These are phyloP conservation scores for Cinnamomum micranthum DNA, from an alignment of 164 flowering plant species.

Conservation along the genomic window DNA sequence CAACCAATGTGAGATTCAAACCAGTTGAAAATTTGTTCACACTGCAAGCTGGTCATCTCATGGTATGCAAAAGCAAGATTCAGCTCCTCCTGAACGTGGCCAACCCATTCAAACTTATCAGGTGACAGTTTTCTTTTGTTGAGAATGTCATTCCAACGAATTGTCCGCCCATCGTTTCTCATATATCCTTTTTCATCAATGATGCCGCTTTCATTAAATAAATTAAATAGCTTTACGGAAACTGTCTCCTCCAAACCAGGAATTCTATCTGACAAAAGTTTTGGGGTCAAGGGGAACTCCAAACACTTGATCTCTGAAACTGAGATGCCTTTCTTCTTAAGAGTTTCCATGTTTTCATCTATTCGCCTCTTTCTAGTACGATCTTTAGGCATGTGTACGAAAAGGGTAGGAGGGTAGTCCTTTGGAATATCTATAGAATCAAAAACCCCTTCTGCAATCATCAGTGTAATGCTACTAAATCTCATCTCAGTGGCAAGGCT, in stretches of 20 bases:
- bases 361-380: conserved; percentile 38
- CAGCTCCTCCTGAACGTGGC: conserved; percentile 81
- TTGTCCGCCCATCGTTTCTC: conserved; percentile 75
- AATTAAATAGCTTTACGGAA: conserved; percentile 49
- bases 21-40: conserved; percentile 68
- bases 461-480: conserved; percentile 58
- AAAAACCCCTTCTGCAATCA: conserved; percentile 85
- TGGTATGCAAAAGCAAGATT: conserved; percentile 91
- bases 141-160: conserved; percentile 62
- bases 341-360: conserved; percentile 32
- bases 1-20: conserved; percentile 68
- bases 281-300: conserved; percentile 69
- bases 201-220: conserved; percentile 58
- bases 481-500: conserved; percentile 53
- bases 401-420: conserved; percentile 80
- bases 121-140: conserved; percentile 26
- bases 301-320: conserved; percentile 65
- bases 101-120: conserved; percentile 31
- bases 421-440: conserved; percentile 37
- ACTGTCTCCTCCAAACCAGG: conserved; percentile 49
- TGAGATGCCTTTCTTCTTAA: conserved; percentile 55
- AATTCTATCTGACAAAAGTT: conserved; percentile 58
- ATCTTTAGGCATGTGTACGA: conserved; percentile 98
- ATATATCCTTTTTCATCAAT: conserved; percentile 69
- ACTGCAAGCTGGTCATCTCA: conserved; percentile 92